Evolutionary conservation across 495 filamentous ascomycete genomes (phyloP).

Genomic region (Podospora anserina): DNA sequence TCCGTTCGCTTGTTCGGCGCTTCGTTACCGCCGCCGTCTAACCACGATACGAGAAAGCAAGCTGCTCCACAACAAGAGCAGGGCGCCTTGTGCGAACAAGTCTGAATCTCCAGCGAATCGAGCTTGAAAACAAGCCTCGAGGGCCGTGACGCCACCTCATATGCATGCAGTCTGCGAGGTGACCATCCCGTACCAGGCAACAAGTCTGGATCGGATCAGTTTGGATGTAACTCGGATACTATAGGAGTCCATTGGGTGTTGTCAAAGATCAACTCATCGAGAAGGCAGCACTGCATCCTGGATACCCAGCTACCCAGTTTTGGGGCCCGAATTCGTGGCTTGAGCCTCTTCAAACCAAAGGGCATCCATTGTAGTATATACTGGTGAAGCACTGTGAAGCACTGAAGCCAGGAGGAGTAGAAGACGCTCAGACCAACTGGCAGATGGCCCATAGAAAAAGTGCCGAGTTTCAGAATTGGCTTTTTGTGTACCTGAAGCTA

Average conservation of each 20-base stretch:
- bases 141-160: neutral
- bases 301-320: neutral
- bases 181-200: slow-evolving; percentile 1
- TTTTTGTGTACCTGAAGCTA: slow-evolving; percentile 6
- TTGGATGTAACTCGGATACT: neutral
- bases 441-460: neutral
- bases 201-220: neutral
- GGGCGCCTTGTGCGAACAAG: neutral
- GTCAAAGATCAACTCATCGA: neutral
- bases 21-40: slow-evolving; percentile 14
- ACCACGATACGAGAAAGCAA: neutral
- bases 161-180: slow-evolving; percentile 3
- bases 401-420: too few species aligned
- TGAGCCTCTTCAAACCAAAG: neutral
- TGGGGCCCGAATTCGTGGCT: neutral
- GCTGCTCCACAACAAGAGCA: neutral
- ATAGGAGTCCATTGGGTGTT: neutral
- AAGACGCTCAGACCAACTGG: neutral
- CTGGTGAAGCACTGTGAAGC: too few species aligned
- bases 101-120: neutral
- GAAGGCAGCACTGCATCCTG: neutral
- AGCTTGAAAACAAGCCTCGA: neutral
- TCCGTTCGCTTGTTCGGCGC: slow-evolving; percentile 3
- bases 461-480: slow-evolving; percentile 2
- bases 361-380: neutral